Base-by-base conservation (phyloP, 345 rosid species). In the Syzygium aqueum region DNA sequence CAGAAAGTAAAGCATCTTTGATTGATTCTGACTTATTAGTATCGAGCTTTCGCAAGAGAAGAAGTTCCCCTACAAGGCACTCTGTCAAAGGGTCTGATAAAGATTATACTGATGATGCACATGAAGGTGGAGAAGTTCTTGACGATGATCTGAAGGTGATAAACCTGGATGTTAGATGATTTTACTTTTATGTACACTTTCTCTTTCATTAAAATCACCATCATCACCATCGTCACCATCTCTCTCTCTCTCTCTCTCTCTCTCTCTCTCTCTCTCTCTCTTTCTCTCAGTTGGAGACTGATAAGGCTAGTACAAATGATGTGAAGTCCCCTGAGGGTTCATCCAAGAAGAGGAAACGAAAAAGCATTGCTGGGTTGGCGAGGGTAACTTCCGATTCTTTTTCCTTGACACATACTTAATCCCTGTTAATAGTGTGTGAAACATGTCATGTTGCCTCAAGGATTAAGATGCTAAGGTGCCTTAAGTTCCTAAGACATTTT, bases 271-370 rank as follows among this genome's bases (percentile, higher is more conserved):
- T 61, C 54, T 17, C 84, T 83, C 57, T 54, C 56, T 85, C 28
- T 80, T 80, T 85, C 84, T 87, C 84, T 49, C 89, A 90, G 95
- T 90, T 88, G 89, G 93, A 92, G 90, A 90, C 90, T 84, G 93
- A 91, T 86, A 90, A 88, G 86, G 49, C 77, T 37, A 88, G 89
- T 73, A 19, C 91, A 63, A 89, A 84, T 84, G 85, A 77, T 88
- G 90, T 84, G 43, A 95, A 93, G 89, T 91, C 98, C 91, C 91
- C 93, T 46, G 73, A 88, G 88, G 96, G 91, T 92, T 90, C 95
- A 86, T 53, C 86, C 88, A 94, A 95, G 93, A 96, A 95, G 89
- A 93, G 92, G 85, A 96, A 94, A 93, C 94, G 98, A 91, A 94
- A 90, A 93, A 92, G 94, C 91, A 84, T 92, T 83, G 84, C 95